These are phyloP conservation scores for Radiomyces spectabilis DNA, from an alignment of 192 early-diverging fungal species.

Conservation along the genomic window DNA sequence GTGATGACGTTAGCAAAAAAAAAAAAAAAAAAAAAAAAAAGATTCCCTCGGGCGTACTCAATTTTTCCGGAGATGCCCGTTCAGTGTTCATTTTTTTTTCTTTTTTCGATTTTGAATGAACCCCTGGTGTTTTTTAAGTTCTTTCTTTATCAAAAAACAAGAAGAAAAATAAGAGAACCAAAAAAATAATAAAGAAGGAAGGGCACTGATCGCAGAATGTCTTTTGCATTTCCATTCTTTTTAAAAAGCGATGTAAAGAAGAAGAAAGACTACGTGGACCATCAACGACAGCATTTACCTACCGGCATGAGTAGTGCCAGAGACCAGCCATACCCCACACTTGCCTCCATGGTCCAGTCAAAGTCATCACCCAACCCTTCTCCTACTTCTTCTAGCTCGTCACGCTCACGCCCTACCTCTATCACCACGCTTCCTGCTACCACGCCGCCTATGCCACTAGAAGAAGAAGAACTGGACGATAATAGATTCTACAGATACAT, in stretches of 20 bases:
- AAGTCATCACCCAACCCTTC: conserved; percentile 3
- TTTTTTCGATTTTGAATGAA: too few species aligned
- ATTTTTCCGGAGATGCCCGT: too few species aligned
- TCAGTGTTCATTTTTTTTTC: not conserved
- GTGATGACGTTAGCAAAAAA: too few species aligned
- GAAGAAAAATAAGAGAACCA: not conserved
- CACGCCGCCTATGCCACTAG: not conserved
- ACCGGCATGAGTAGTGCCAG: not conserved
- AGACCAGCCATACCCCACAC: conserved; percentile 11
- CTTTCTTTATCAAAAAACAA: too few species aligned
- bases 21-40: too few species aligned
- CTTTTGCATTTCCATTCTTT: conserved; percentile 6
- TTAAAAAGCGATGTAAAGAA: conserved; percentile 3
- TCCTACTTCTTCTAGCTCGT: conserved; percentile 7
- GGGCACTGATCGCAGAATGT: too few species aligned
- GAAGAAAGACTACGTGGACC: not conserved
- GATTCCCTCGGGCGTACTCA: too few species aligned
- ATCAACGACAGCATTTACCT: not conserved
- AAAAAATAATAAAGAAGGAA: too few species aligned
- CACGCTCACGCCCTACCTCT: not conserved
- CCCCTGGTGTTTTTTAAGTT: too few species aligned
- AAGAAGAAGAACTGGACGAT: conserved; percentile 24
- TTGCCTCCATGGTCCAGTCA: conserved; percentile 15
- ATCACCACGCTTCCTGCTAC: not conserved
- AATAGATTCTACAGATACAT: conserved; percentile 22